phyloP scores from a whole-genome alignment of 495 filamentous ascomycete species.

The Lasiosphaeria hispida region DNA sequence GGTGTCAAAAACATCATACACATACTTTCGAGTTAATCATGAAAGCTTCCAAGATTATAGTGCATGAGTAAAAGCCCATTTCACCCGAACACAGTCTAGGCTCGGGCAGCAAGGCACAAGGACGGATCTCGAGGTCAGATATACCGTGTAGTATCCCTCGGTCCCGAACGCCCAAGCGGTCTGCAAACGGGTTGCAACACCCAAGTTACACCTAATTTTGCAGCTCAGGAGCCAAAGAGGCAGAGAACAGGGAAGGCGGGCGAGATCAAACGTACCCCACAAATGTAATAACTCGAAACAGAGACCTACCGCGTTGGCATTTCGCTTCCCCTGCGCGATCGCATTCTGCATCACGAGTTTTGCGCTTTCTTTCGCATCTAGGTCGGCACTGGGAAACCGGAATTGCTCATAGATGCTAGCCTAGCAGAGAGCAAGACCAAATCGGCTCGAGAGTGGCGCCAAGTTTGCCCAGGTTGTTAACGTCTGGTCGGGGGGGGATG shows the following conservation, averaged over 20 bases:
- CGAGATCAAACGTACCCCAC: not conserved
- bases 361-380: too few relatives aligned
- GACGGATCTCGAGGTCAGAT: not conserved
- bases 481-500: not conserved
- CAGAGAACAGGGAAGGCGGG: not conserved
- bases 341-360: too few relatives aligned
- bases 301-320: not conserved
- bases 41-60: too few relatives aligned
- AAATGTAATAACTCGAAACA: not conserved
- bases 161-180: too few relatives aligned
- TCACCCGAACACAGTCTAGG: constrained; percentile 2
- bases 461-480: constrained; percentile 6
- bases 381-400: too few relatives aligned
- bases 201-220: too few relatives aligned
- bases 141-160: too few relatives aligned
- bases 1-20: too few relatives aligned
- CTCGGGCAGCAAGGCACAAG: not conserved
- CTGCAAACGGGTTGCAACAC: too few relatives aligned
- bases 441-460: not conserved
- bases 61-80: not conserved
- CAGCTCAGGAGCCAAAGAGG: not conserved
- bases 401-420: too few relatives aligned
- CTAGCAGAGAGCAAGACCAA: too few relatives aligned
- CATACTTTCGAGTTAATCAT: too few relatives aligned
- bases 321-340: not conserved